A percentile compares a stretch with the other conserved stretches of the same genome.
These are phyloP conservation scores for Liquidambar formosana DNA, from an alignment of 164 flowering plant genomes.

Conservation along the genomic window DNA sequence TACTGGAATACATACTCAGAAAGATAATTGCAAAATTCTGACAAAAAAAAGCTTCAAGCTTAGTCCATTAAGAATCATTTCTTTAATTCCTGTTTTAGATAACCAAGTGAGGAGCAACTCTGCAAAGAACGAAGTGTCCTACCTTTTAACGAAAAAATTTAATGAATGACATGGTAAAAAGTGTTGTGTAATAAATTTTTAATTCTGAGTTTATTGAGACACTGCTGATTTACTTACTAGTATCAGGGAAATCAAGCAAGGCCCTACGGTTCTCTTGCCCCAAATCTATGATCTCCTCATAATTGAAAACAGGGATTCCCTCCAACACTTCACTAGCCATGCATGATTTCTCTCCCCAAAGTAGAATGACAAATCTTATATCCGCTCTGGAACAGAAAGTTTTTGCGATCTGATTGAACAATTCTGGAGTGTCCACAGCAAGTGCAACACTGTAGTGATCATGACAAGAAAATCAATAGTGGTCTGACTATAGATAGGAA, in stretches of 20 bases:
- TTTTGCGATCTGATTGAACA: constrained; percentile 59
- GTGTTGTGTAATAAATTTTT: too few relatives aligned
- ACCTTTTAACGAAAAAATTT: too few relatives aligned
- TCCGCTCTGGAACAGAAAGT: constrained; percentile 46
- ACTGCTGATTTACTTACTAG: constrained; percentile 47
- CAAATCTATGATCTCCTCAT: constrained; percentile 58
- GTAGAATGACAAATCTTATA: constrained; percentile 64
- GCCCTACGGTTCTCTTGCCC: constrained; percentile 59
- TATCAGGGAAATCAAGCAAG: constrained; percentile 42
- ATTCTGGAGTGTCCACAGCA: constrained; percentile 73
- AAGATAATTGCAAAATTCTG: too few relatives aligned
- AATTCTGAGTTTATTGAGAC: not conserved
- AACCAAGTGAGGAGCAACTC: too few relatives aligned
- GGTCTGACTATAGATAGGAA: constrained; percentile 5
- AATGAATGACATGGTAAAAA: too few relatives aligned
- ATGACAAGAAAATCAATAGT: constrained; percentile 10
- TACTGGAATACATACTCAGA: too few relatives aligned
- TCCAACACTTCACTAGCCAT: constrained; percentile 29
- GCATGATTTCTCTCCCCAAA: constrained; percentile 89
- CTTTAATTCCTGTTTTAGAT: too few relatives aligned
- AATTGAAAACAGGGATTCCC: constrained; percentile 51
- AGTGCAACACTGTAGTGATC: constrained; percentile 69
- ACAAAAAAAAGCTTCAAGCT: too few relatives aligned
- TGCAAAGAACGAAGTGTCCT: too few relatives aligned
- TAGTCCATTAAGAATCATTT: too few relatives aligned